These are phyloP conservation scores for Thozetella sp. DNA, from an alignment of 495 filamentous ascomycete genomes.

Conservation along the genomic window DNA sequence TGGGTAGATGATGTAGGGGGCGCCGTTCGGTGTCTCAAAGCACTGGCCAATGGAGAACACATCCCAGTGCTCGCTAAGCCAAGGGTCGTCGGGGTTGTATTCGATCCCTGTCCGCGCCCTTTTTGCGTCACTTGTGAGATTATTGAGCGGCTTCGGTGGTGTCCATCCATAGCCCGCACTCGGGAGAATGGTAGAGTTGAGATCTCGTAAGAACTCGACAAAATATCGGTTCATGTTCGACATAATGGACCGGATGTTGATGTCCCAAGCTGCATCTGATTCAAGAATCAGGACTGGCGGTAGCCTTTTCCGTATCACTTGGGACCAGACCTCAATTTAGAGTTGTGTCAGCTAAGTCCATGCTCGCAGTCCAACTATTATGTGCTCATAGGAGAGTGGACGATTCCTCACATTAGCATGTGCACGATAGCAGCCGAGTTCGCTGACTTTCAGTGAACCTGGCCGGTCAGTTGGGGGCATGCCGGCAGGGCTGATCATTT, in stretches of 20 bases:
- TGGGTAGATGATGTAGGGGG: slow-evolving; percentile 8
- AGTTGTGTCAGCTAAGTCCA: not conserved
- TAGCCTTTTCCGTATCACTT: slow-evolving; percentile 11
- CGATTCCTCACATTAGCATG: slow-evolving; percentile 14
- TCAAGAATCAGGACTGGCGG: slow-evolving; percentile 19
- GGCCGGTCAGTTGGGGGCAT: slow-evolving; percentile 21
- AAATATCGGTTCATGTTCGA: slow-evolving; percentile 13
- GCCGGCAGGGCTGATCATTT: slow-evolving; percentile 18
- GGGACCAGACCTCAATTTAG: slow-evolving; percentile 14
- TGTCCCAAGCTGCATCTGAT: slow-evolving; percentile 20
- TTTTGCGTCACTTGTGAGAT: no score
- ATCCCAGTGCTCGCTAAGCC: slow-evolving; percentile 20
- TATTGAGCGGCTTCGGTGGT: no score
- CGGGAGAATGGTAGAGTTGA: slow-evolving; percentile 18
- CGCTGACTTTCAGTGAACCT: slow-evolving; percentile 8
- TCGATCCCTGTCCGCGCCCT: slow-evolving; percentile 5
- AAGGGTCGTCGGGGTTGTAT: slow-evolving; percentile 16
- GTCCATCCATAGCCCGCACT: slow-evolving; percentile 8
- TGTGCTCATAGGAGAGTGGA: not conserved
- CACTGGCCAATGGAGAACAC: slow-evolving; percentile 16
- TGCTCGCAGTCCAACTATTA: not conserved
- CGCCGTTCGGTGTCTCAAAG: slow-evolving; percentile 13
- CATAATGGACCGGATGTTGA: slow-evolving; percentile 20
- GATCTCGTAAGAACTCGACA: slow-evolving; percentile 12
- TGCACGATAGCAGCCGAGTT: slow-evolving; percentile 19